A percentile compares a stretch with the other conserved stretches of the same genome.
phyloP scores from a whole-genome alignment of 2,329 filamentous ascomycete genomes.

The Dryadomyces sulphureus region DNA sequence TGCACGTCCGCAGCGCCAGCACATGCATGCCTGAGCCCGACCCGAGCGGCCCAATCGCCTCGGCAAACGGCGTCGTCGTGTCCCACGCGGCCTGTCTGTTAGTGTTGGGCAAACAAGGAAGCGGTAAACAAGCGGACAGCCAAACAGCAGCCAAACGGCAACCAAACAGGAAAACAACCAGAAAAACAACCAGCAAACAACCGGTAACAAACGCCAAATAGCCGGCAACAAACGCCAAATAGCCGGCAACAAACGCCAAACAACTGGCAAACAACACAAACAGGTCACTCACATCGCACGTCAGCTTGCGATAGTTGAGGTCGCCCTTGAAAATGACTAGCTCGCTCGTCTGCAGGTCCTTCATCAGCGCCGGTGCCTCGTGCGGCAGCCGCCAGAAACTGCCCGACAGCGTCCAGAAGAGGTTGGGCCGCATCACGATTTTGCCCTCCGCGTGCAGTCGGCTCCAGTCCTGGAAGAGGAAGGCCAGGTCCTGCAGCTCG shows the following conservation, averaged over 20 bases:
- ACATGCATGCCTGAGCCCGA: constrained; percentile 69
- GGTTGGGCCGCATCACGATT: constrained; percentile 67
- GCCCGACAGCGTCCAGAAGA: constrained; percentile 80
- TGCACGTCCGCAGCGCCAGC: constrained; percentile 82
- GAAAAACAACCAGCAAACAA: no score
- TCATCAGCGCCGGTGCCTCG: constrained; percentile 49
- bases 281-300: constrained; percentile 54
- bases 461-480: constrained; percentile 74
- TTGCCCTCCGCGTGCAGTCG: constrained; percentile 68
- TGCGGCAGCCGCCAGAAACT: constrained; percentile 78
- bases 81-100: constrained; percentile 58
- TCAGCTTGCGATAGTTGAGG: constrained; percentile 88
- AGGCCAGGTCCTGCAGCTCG: constrained; percentile 53
- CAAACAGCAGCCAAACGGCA: no score
- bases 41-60: constrained; percentile 77
- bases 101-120: no score
- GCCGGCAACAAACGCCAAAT: no score
- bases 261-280: no score
- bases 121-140: no score
- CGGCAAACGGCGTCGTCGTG: constrained; percentile 69
- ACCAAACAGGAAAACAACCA: no score
- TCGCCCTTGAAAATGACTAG: constrained; percentile 96
- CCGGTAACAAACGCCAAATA: no score
- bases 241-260: no score
- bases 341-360: constrained; percentile 70